Conservation (phyloP, 2,329 filamentous ascomycete genomes). For the Xylariaceae sp. region DNA sequence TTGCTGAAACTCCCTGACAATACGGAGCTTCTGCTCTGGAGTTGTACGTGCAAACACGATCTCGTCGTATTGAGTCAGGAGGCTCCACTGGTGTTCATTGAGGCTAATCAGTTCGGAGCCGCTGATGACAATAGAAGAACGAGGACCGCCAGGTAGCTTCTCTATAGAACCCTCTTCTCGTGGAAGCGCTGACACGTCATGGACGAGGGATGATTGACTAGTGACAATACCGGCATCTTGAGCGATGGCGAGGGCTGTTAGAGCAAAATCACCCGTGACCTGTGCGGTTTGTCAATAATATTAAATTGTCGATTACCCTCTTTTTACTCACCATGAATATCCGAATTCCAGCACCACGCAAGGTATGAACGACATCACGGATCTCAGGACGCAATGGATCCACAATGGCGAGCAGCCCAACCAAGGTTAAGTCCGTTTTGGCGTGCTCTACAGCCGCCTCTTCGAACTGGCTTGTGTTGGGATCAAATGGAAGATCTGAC, state of each 20-base stretch:
- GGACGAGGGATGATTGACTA: constrained; percentile 53
- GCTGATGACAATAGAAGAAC: constrained; percentile 65
- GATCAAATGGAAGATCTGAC: constrained; percentile 45
- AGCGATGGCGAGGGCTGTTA: constrained; percentile 77
- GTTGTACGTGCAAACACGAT: constrained; percentile 80
- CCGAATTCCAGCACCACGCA: constrained; percentile 74
- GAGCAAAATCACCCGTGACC: constrained; percentile 78
- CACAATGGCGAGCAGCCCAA: constrained; percentile 78
- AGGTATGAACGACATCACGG: constrained; percentile 67
- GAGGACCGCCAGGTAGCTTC: constrained; percentile 37
- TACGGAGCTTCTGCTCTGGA: constrained; percentile 79
- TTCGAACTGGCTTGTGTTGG: constrained; percentile 60
- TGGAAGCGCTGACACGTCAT: constrained; percentile 60
- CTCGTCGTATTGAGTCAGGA: constrained; percentile 69
- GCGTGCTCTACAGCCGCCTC: constrained; percentile 63
- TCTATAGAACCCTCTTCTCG: constrained; percentile 39
- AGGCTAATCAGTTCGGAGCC: constrained; percentile 71
- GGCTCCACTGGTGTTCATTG: constrained; percentile 72
- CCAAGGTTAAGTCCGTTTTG: constrained; percentile 70
- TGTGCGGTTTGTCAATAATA: constrained; percentile 32
- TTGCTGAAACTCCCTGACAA: constrained; percentile 76
- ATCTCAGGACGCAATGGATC: constrained; percentile 80
- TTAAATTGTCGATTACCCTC: neutral
- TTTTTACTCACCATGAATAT: constrained; percentile 71
- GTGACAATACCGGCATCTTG: constrained; percentile 75